Evolutionary conservation across 2,329 filamentous ascomycete genomes (phyloP).

Genomic region (Pseudopithomyces chartarum): DNA sequence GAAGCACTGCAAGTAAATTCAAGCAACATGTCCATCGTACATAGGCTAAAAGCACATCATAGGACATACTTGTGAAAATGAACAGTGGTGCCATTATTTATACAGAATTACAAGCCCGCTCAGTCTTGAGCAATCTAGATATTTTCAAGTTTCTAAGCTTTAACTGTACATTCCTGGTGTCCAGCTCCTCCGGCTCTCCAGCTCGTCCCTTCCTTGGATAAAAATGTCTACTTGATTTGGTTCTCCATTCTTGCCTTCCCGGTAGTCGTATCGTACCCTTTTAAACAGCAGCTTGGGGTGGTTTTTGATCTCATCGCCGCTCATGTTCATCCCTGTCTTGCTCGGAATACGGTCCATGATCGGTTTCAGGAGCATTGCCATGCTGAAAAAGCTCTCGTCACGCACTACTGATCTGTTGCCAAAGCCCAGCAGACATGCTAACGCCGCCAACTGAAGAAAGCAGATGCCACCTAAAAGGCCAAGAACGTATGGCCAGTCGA

Average conservation of each 20-base stretch:
- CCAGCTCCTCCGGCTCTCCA: constrained; percentile 33
- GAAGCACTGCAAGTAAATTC: constrained; percentile 21
- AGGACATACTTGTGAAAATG: constrained; percentile 48
- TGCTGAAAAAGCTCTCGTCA: constrained; percentile 37
- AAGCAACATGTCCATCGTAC: constrained; percentile 22
- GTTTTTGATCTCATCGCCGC: constrained; percentile 35
- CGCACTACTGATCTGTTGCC: constrained; percentile 38
- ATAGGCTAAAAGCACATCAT: constrained; percentile 44
- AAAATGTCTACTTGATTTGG: constrained; percentile 36
- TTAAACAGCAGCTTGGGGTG: constrained; percentile 29
- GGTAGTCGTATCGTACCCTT: constrained; percentile 38
- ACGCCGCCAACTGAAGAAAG: constrained; percentile 30
- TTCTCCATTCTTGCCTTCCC: constrained; percentile 27
- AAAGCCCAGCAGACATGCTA: constrained; percentile 25
- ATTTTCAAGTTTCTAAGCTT: neutral
- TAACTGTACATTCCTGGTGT: constrained; percentile 31
- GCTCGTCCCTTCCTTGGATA: constrained; percentile 29
- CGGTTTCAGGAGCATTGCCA: constrained; percentile 38
- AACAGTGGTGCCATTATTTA: constrained; percentile 34
- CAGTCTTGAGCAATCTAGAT: too few species aligned
- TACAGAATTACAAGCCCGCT: neutral
- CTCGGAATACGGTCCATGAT: constrained; percentile 30
- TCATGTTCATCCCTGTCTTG: constrained; percentile 31
- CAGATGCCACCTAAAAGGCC: constrained; percentile 28
- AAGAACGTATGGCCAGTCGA: constrained; percentile 34